Evolutionary conservation across 805 yeast species (phyloP).

Genomic region (Cyberlindnera maclurae): DNA sequence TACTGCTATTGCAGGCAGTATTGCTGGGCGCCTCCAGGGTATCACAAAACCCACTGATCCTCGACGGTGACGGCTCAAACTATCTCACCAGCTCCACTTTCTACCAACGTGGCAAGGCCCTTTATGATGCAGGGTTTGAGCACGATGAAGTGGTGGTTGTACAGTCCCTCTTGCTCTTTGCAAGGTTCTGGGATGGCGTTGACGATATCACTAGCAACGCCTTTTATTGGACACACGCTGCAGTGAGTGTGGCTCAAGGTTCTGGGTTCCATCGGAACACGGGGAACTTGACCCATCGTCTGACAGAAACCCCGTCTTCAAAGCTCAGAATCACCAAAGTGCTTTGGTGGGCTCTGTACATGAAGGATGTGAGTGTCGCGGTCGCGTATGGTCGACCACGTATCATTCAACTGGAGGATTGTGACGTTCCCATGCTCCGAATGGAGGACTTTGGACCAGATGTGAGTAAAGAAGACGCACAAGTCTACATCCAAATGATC

Average conservation of each 20-base stretch:
- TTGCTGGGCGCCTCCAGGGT: constrained; percentile 62
- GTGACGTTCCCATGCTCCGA: constrained; percentile 68
- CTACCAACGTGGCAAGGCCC: constrained; percentile 65
- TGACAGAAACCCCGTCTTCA: constrained; percentile 28
- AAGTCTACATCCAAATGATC: constrained; percentile 54
- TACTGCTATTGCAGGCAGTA: constrained; percentile 60
- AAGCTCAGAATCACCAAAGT: constrained; percentile 51
- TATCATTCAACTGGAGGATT: constrained; percentile 60
- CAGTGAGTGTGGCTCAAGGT: constrained; percentile 65
- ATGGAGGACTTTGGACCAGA: constrained; percentile 58
- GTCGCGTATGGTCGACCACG: constrained; percentile 72
- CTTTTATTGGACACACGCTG: constrained; percentile 64
- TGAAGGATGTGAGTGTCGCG: constrained; percentile 62
- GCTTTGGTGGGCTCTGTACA: constrained; percentile 72
- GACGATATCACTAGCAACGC: constrained; percentile 61
- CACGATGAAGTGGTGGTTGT: constrained; percentile 53
- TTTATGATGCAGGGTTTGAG: constrained; percentile 66
- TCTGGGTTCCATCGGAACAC: constrained; percentile 62
- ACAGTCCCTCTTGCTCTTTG: constrained; percentile 55
- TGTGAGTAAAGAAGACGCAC: constrained; percentile 42
- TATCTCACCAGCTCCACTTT: constrained; percentile 52
- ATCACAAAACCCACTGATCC: constrained; percentile 43
- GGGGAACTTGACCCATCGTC: constrained; percentile 15
- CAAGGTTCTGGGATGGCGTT: constrained; percentile 70
- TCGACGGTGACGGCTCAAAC: constrained; percentile 38